Percentiles rank a stretch among this genome's conserved stretches.
Evolutionary conservation across 2,329 filamentous ascomycete species (phyloP).

Genomic region (Sarocladiaceae sp.): DNA sequence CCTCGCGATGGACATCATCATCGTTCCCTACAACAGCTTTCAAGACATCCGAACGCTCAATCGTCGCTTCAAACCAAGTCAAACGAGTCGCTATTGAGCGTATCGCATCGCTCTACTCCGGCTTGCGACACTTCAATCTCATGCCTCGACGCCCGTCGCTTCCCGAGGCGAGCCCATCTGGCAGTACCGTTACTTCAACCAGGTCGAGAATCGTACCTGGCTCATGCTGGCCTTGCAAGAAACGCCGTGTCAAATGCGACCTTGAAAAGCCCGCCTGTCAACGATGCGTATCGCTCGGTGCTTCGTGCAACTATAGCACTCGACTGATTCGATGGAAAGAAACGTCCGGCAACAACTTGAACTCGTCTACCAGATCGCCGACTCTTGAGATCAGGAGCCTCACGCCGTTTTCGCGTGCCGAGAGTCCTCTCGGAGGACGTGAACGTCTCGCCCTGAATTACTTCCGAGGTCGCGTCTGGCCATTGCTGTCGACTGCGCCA

Average conservation of each 20-base stretch:
- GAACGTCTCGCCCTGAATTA: conserved; percentile 28
- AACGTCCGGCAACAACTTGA: conserved; percentile 25
- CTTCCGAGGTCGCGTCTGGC: conserved; percentile 29
- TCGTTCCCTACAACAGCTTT: not conserved
- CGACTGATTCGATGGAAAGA: conserved; percentile 38
- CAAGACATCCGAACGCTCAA: not conserved
- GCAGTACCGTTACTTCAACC: not conserved
- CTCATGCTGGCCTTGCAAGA: conserved; percentile 42
- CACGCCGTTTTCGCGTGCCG: conserved; percentile 15
- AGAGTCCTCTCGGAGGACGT: conserved; percentile 18
- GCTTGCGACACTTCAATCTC: not conserved
- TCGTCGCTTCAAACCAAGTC: not conserved
- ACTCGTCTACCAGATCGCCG: conserved; percentile 23
- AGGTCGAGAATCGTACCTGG: conserved; percentile 18
- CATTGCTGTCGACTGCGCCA: conserved; percentile 22
- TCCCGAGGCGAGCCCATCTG: not conserved
- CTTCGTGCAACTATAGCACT: conserved; percentile 28
- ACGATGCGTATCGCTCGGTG: conserved; percentile 23
- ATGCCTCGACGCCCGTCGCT: not conserved
- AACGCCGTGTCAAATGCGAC: conserved; percentile 39
- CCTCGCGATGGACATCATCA: not conserved
- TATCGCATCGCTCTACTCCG: not conserved
- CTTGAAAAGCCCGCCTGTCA: conserved; percentile 31
- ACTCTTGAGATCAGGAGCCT: conserved; percentile 22
- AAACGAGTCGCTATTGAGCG: not conserved